Evolutionary conservation across 1,139 yeast species (phyloP).

Genomic region (Blastobotrys buckinghamii): DNA sequence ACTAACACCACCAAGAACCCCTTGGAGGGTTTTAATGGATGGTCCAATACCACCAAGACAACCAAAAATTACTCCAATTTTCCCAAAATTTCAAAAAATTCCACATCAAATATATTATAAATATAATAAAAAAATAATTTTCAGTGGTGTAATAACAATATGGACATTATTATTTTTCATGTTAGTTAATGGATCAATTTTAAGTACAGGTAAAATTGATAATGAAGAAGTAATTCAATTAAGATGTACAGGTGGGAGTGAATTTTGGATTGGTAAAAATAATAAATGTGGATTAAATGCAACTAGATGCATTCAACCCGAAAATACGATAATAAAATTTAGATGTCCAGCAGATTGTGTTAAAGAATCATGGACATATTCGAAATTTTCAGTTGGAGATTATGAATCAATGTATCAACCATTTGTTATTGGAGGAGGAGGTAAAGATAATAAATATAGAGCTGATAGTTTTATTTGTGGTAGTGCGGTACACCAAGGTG

Average conservation of each 20-base stretch:
- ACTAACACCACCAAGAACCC: neutral
- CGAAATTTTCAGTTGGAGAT: slow-evolving; percentile 71
- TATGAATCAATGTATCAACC: slow-evolving; percentile 63
- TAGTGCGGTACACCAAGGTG: slow-evolving; percentile 83
- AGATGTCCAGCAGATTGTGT: slow-evolving; percentile 90
- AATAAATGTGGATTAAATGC: slow-evolving; percentile 74
- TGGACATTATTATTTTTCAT: slow-evolving; percentile 24
- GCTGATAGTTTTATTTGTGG: slow-evolving; percentile 90
- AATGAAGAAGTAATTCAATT: slow-evolving; percentile 22
- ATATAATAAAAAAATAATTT: slow-evolving; percentile 4
- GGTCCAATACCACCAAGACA: slow-evolving; percentile 25
- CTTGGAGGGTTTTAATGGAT: slow-evolving; percentile 16
- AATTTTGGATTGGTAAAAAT: slow-evolving; percentile 66
- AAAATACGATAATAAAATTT: slow-evolving; percentile 46
- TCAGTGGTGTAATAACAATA: slow-evolving; percentile 15
- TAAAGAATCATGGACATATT: slow-evolving; percentile 68
- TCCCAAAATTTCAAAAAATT: slow-evolving; percentile 20
- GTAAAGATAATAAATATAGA: slow-evolving; percentile 53
- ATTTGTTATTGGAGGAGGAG: slow-evolving; percentile 77
- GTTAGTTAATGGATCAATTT: slow-evolving; percentile 23
- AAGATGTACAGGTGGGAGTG: slow-evolving; percentile 30
- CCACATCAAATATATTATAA: slow-evolving; percentile 16
- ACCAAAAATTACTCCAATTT: slow-evolving; percentile 24
- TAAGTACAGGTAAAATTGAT: slow-evolving; percentile 25
- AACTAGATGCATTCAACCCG: slow-evolving; percentile 45